phyloP scores from a whole-genome alignment of 2,329 filamentous ascomycete genomes.

The Ciborinia camelliae region DNA sequence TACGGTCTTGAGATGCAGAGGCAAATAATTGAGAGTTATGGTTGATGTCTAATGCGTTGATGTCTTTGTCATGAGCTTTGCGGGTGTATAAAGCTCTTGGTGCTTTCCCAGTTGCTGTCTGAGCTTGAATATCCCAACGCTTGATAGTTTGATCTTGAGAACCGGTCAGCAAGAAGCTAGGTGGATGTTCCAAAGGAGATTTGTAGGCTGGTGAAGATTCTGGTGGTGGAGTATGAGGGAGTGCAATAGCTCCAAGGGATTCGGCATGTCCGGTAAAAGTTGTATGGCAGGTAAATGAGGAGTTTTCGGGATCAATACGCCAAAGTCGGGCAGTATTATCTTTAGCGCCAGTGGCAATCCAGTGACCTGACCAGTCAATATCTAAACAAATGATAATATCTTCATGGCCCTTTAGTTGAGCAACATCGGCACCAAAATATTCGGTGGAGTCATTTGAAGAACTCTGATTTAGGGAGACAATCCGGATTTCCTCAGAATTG shows the following conservation, averaged over 20 bases:
- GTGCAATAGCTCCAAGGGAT: slow-evolving; percentile 82
- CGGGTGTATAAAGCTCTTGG: slow-evolving; percentile 76
- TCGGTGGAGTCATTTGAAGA: slow-evolving; percentile 36
- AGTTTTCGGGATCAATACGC: slow-evolving; percentile 73
- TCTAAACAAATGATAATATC: slow-evolving; percentile 96
- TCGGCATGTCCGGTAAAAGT: slow-evolving; percentile 90
- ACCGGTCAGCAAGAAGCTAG: slow-evolving; percentile 81
- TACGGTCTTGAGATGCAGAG: slow-evolving; percentile 93
- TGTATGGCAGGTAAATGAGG: slow-evolving; percentile 75
- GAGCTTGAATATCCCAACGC: slow-evolving; percentile 72
- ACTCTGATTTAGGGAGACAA: slow-evolving; percentile 64
- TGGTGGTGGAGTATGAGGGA: slow-evolving; percentile 68
- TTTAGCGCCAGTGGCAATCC: slow-evolving; percentile 94
- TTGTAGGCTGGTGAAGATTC: slow-evolving; percentile 66
- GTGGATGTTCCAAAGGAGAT: slow-evolving; percentile 75
- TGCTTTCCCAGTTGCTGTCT: slow-evolving; percentile 48
- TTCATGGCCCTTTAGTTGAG: slow-evolving; percentile 80
- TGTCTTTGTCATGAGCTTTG: slow-evolving; percentile 97
- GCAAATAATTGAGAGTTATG: slow-evolving; percentile 76
- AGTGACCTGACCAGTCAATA: slow-evolving; percentile 94
- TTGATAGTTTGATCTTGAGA: slow-evolving; percentile 96
- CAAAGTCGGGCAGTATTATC: slow-evolving; percentile 93
- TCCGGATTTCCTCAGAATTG: slow-evolving; percentile 87
- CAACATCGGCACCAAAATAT: slow-evolving; percentile 89
- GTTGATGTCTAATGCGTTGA: slow-evolving; percentile 88